A percentile compares a stretch with the other conserved stretches of the same genome.
Conservation (phyloP, 2,329 filamentous ascomycete genomes). For the Venturia nashicola region DNA sequence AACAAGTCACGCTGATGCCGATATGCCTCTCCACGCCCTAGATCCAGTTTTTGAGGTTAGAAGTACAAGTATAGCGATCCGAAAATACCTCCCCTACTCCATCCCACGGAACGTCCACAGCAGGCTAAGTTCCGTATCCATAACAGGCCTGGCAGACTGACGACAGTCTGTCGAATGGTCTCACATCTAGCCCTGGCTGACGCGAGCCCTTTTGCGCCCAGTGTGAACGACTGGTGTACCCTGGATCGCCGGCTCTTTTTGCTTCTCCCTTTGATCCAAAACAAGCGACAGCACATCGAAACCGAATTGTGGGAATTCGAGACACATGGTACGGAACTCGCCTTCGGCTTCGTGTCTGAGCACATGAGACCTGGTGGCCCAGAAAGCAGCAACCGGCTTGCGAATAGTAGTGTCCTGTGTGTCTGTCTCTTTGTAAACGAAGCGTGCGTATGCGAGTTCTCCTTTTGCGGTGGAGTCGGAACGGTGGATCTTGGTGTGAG, state of each 20-base stretch:
- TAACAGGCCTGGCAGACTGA: background rate
- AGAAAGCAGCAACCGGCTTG: conserved; percentile 78
- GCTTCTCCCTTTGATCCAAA: conserved; percentile 37
- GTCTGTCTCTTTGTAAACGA: conserved; percentile 69
- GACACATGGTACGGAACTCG: conserved; percentile 72
- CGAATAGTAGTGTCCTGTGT: conserved; percentile 61
- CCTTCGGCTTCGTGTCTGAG: conserved; percentile 75
- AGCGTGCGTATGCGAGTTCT: conserved; percentile 85
- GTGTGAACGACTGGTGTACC: conserved; percentile 4
- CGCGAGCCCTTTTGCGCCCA: conserved; percentile 8
- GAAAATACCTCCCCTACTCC: background rate
- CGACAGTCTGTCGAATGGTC: background rate
- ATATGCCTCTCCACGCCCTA: background rate
- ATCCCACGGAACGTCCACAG: background rate
- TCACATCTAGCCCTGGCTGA: conserved; percentile 3
- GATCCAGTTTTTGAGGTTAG: background rate
- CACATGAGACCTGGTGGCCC: conserved; percentile 70
- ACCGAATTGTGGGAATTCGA: conserved; percentile 83
- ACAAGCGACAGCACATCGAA: conserved; percentile 75
- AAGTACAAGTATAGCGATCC: background rate
- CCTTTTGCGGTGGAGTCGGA: conserved; percentile 78
- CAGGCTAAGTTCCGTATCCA: background rate
- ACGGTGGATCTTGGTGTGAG: conserved; percentile 83
- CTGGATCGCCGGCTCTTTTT: background rate
- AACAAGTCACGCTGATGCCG: background rate